Percentiles rank a stretch among this genome's conserved stretches.
phyloP scores from a whole-genome alignment of 176 grass and related monocot genomes.

The Oryza australiensis region DNA sequence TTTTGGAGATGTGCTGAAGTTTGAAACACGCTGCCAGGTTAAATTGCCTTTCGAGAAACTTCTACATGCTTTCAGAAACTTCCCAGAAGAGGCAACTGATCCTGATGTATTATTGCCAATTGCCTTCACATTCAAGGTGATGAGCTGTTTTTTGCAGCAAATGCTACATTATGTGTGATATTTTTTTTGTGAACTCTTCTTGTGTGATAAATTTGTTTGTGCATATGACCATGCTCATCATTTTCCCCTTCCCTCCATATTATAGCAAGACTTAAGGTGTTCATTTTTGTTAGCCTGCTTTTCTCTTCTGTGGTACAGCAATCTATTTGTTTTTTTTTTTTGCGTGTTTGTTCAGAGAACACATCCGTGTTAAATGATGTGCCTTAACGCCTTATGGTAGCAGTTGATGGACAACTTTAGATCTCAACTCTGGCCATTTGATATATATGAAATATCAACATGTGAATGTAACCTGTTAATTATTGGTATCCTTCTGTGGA shows the following conservation, averaged over 20 bases:
- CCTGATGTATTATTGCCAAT: constrained; percentile 75
- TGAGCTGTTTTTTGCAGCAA: constrained; percentile 9
- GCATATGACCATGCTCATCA: background rate
- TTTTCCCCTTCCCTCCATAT: background rate
- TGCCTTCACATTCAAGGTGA: constrained; percentile 87
- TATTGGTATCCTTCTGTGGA: background rate
- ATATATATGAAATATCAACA: background rate
- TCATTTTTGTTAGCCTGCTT: background rate
- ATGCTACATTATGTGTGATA: background rate
- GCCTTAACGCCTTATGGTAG: background rate
- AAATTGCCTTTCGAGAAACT: constrained; percentile 95
- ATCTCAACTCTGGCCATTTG: background rate
- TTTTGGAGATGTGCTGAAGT: constrained; percentile 16
- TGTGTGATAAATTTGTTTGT: constrained; percentile 15
- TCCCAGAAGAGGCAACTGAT: constrained; percentile 85
- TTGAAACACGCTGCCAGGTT: constrained; percentile 46
- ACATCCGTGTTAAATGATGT: background rate
- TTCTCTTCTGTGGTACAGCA: background rate
- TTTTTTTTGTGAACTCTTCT: background rate
- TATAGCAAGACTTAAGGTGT: background rate
- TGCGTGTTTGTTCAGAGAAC: background rate
- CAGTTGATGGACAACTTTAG: background rate
- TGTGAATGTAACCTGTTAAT: background rate
- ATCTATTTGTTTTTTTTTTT: background rate
- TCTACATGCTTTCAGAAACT: constrained; percentile 78